A percentile compares a stretch with the other conserved stretches of the same genome.
These are phyloP conservation scores for Excoecaria agallocha DNA, from an alignment of 345 rosid genomes.

Conservation along the genomic window DNA sequence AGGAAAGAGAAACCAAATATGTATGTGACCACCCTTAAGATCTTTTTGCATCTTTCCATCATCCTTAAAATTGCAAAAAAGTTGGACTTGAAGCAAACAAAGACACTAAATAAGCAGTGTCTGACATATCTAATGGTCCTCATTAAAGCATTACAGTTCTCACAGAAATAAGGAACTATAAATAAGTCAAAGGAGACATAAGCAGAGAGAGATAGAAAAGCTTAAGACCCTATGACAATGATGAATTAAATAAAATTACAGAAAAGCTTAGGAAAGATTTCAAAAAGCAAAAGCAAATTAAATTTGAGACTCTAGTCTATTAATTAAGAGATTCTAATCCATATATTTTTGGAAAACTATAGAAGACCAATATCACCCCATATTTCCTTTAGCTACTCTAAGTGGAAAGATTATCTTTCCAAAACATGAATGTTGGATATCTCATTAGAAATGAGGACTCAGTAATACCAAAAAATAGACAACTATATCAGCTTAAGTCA, in stretches of 20 bases:
- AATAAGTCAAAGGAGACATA: not conserved
- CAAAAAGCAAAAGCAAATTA: not conserved
- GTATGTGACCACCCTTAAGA: conserved; percentile 9
- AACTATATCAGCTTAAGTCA: not conserved
- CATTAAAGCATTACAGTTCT: not conserved
- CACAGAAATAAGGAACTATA: too few species aligned
- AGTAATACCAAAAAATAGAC: conserved; percentile 7
- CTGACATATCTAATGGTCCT: not conserved
- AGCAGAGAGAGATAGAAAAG: not conserved
- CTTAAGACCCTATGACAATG: not conserved
- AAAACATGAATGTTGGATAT: not conserved
- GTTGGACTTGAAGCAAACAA: conserved; percentile 23
- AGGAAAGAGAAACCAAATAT: conserved; percentile 17
- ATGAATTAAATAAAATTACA: too few species aligned
- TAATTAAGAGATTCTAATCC: not conserved
- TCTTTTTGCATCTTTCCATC: conserved; percentile 21
- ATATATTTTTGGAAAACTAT: not conserved
- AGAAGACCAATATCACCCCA: not conserved
- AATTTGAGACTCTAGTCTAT: not conserved
- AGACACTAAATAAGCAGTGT: conserved; percentile 1
- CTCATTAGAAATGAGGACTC: not conserved
- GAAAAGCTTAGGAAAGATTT: not conserved
- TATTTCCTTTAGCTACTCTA: not conserved
- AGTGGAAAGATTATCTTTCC: not conserved
- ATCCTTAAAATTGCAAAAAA: conserved; percentile 30